Conservation (phyloP, 2,329 filamentous ascomycete species). For the Trichoderma sp. region DNA sequence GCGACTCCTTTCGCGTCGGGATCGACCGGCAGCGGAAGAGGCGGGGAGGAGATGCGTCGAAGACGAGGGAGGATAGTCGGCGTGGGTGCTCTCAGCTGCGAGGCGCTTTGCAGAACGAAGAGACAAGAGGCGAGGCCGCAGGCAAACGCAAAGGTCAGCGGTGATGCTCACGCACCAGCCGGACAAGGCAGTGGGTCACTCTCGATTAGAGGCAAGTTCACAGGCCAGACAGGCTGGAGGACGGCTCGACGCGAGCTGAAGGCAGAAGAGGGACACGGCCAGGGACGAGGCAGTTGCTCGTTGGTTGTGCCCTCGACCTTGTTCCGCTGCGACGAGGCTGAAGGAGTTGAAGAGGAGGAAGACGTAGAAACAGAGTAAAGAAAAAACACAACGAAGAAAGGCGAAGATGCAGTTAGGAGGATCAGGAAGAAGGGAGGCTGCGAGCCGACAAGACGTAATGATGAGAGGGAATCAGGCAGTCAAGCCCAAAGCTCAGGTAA, state of each 20-base stretch:
- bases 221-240: background rate
- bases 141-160: slow-evolving; percentile 17
- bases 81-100: background rate
- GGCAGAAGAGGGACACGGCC: background rate
- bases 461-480: slow-evolving; percentile 30
- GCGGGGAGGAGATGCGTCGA: background rate
- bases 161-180: slow-evolving; percentile 24
- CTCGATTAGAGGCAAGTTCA: slow-evolving; percentile 1
- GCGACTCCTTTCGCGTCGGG: slow-evolving; percentile 1
- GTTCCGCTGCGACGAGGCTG: slow-evolving; percentile 1
- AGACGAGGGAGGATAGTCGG: background rate
- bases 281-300: background rate
- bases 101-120: background rate
- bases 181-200: slow-evolving; percentile 19
- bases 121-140: background rate
- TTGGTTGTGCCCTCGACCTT: background rate
- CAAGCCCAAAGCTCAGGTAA: slow-evolving; percentile 24
- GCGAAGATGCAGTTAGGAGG: background rate
- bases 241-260: slow-evolving; percentile 14
- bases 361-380: background rate
- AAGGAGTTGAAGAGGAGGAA: background rate
- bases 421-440: slow-evolving; percentile 14
- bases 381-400: background rate
- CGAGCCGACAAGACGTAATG: slow-evolving; percentile 25
- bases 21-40: background rate